Evolutionary conservation across 2,329 filamentous ascomycete genomes (phyloP).

Genomic region (Sclerotinia sclerotiorum): DNA sequence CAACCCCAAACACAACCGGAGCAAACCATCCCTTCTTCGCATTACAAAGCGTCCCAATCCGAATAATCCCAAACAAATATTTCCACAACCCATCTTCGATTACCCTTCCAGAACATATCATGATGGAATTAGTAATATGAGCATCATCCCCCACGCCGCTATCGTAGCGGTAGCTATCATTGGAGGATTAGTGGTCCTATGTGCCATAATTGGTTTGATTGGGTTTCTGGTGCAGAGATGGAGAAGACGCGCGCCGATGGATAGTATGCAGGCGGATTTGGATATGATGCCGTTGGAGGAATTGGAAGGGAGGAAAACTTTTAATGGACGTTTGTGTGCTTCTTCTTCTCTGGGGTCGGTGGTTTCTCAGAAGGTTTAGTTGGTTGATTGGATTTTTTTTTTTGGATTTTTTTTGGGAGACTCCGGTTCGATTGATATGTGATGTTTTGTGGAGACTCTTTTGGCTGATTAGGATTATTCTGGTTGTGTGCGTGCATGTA

Average conservation of each 20-base stretch:
- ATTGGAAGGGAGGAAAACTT: slow-evolving; percentile 46
- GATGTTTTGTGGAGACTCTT: too few species aligned
- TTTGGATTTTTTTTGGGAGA: too few species aligned
- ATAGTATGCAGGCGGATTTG: slow-evolving; percentile 27
- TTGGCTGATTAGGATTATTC: too few species aligned
- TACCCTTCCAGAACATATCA: neutral
- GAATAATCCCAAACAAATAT: neutral
- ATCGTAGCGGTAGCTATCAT: slow-evolving; percentile 5
- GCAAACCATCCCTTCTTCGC: neutral
- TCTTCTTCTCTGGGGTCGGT: neutral
- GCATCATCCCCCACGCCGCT: neutral
- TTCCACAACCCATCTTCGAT: neutral
- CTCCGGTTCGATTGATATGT: too few species aligned
- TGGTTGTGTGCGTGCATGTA: too few species aligned
- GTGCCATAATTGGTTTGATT: neutral
- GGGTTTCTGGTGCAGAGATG: neutral
- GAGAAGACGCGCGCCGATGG: neutral
- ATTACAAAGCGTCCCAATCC: neutral
- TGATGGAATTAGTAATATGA: neutral
- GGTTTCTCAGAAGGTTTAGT: neutral
- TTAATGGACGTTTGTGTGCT: neutral
- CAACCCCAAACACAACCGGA: neutral
- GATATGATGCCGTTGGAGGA: slow-evolving; percentile 28
- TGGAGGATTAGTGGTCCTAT: slow-evolving; percentile 2
- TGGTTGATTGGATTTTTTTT: neutral